Percentiles rank a stretch among this genome's conserved stretches.
Conservation (phyloP, 78 protist genomes). For the Dictyostelium firmibasis region DNA sequence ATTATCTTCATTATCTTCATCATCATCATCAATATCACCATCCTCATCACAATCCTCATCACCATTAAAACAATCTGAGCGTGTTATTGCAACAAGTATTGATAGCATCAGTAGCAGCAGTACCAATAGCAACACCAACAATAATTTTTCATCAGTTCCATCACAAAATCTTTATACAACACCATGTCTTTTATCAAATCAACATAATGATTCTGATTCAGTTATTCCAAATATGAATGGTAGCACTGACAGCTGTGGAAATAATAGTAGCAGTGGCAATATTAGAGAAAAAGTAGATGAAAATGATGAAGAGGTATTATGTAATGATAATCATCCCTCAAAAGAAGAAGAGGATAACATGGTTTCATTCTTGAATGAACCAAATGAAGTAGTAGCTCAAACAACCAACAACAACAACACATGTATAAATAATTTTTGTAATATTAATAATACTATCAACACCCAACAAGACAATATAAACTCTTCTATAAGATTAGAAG, state of each 20-base stretch:
- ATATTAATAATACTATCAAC: not conserved
- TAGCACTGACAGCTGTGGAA: not conserved
- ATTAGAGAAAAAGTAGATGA: conserved; percentile 26
- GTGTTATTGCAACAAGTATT: not conserved
- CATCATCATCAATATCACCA: not conserved
- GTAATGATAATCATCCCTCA: conserved; percentile 1
- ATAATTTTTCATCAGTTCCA: conserved; percentile 2
- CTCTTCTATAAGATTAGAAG: conserved; percentile 7
- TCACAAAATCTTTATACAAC: not conserved
- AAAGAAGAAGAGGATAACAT: not conserved
- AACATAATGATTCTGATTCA: not conserved
- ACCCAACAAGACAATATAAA: not conserved
- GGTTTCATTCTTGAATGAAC: not conserved
- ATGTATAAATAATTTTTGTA: conserved; percentile 24
- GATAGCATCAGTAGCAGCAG: not conserved
- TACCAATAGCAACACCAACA: not conserved
- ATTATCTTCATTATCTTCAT: not conserved
- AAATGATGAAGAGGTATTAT: conserved; percentile 40
- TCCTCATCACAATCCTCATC: not conserved
- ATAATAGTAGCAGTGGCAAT: not conserved
- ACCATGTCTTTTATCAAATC: not conserved
- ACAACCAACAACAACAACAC: not conserved
- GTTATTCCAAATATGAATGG: not conserved
- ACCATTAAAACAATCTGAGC: not conserved
- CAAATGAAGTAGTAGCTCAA: not conserved